Evolutionary conservation across 2,329 filamentous ascomycete species (phyloP).

Genomic region (Byssoonygena ceratinophila): DNA sequence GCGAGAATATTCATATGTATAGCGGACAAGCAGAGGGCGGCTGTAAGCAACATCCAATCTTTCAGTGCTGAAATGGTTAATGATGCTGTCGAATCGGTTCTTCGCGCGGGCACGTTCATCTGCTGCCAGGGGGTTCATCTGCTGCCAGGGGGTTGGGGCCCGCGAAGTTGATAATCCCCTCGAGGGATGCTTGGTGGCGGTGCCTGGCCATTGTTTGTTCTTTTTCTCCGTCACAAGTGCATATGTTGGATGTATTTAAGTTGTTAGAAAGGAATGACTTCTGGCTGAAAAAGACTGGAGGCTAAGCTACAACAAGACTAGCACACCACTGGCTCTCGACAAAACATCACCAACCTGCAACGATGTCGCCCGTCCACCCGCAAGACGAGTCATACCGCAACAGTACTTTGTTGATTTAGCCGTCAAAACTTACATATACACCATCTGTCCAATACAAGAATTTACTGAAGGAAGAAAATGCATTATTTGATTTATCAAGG

Average conservation of each 20-base stretch:
- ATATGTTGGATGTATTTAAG: too few relatives aligned
- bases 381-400: not conserved
- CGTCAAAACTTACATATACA: not conserved
- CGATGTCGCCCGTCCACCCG: not conserved
- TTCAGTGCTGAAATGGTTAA: not conserved
- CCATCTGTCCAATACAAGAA: not conserved
- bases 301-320: too few relatives aligned
- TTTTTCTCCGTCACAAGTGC: too few relatives aligned
- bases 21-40: not conserved
- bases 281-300: too few relatives aligned
- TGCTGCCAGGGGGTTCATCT: too few relatives aligned
- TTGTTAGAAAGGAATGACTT: too few relatives aligned
- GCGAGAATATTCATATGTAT: not conserved
- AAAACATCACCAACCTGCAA: not conserved
- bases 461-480: constrained; percentile 8
- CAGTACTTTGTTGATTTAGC: not conserved
- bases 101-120: not conserved
- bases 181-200: constrained; percentile 9
- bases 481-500: constrained; percentile 7
- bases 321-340: too few relatives aligned
- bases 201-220: not conserved
- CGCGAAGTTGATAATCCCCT: constrained; percentile 9
- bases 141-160: not conserved
- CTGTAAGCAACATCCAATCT: not conserved
- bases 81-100: not conserved